Conservation (phyloP, 2,329 filamentous ascomycete genomes). For the Ophiostoma sp. region DNA sequence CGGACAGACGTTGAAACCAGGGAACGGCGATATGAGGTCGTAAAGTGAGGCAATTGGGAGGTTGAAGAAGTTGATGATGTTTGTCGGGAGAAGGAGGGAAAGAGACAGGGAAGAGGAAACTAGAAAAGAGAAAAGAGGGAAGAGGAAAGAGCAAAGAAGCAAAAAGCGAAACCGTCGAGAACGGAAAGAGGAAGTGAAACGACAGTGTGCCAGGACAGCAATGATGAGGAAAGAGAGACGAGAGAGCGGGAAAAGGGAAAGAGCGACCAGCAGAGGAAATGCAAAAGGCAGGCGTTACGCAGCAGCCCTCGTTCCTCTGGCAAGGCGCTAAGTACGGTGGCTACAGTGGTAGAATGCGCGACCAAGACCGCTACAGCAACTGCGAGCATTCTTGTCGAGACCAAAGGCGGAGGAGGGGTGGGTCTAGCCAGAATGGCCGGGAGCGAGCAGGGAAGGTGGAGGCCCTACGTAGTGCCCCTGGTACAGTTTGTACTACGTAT, state of each 20-base stretch:
- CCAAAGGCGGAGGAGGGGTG: background rate
- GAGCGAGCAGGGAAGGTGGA: conserved; percentile 4
- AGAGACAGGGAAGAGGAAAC: background rate
- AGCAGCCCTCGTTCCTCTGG: background rate
- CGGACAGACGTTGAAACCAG: conserved; percentile 13
- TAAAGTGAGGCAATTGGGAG: background rate
- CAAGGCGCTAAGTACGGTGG: background rate
- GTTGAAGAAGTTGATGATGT: background rate
- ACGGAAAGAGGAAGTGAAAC: background rate
- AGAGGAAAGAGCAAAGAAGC: background rate
- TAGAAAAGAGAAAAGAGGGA: background rate
- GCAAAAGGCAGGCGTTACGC: background rate
- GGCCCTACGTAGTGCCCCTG: conserved; percentile 1
- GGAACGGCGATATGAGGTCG: conserved; percentile 14
- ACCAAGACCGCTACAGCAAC: background rate
- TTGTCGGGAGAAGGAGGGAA: background rate
- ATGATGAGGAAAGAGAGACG: background rate
- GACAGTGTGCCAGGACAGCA: background rate
- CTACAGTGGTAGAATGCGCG: background rate
- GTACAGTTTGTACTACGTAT: background rate
- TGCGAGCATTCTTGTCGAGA: background rate
- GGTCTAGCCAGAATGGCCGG: background rate
- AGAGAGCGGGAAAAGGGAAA: background rate
- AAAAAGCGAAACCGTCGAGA: background rate
- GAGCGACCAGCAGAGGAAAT: conserved; percentile 11